Evolutionary conservation across 768 basidiomycete species (phyloP), one percentile per base, ranked within the genome.

Genomic region (Calocybe cyanea): DNA sequence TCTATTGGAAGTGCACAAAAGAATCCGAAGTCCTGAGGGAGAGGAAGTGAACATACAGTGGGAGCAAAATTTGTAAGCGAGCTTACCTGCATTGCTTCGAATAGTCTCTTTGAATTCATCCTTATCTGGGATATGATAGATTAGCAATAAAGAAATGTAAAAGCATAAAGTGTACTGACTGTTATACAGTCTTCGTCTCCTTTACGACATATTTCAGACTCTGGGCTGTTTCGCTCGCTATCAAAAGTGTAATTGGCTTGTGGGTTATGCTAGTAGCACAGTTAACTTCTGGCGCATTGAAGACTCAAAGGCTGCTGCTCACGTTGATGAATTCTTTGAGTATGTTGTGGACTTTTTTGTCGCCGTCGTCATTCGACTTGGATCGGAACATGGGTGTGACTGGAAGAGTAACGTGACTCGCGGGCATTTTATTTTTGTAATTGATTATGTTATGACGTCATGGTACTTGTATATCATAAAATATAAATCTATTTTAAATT

Each of bases 51-150:
- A 4, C 35, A 39, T 9, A 31, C 8, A 17, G 7, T 14, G 28
- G 9, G 53, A 13, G 28, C 21, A 11, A 28, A 28, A 11, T 28
- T 6, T 28, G 5, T 28, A 6, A 28, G 11, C n/a, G 8, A 28
- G n/a, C 9, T 23, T 50, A 80, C 81, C 77, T 87, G 85, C 85
- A 90, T 88, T 32, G 82, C 76, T 57, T 75, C 67, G 56, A 88
- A 85, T 43, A 86, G 53, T 48, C 71, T 64, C 50, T 73, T 85
- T 9, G 82, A 75, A 44, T 78, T 70, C 81, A 84, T 78, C 61
- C 73, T 71, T 50, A 82, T 57, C 83, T 87, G 46, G 25, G 13
- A 13, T 40, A 13, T 11, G 25, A 10, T 40, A 38, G 5, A 46
- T 25, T 31, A n/a, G 15, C 7, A 3, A 45, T 7, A 10, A 13